Evolutionary conservation across 2,329 filamentous ascomycete genomes (phyloP).

Genomic region (Fusarium sp.): DNA sequence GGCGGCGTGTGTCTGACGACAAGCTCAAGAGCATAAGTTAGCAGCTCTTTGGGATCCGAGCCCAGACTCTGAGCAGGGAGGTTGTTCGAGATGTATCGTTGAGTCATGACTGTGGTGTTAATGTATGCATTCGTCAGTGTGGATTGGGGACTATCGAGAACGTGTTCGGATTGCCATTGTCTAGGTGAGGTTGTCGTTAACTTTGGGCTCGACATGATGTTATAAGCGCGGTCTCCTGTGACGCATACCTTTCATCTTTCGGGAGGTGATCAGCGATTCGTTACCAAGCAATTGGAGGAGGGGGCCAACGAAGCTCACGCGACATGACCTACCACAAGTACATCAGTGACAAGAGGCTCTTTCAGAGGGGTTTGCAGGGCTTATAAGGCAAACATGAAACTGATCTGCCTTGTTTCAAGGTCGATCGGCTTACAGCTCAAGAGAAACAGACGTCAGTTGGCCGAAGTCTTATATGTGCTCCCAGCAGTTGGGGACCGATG

Average conservation of each 20-base stretch:
- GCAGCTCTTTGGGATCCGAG: conserved; percentile 45
- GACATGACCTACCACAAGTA: conserved; percentile 30
- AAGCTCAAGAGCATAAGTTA: conserved; percentile 51
- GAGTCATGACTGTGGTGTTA: conserved; percentile 37
- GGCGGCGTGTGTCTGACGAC: conserved; percentile 54
- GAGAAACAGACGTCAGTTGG: conserved; percentile 15
- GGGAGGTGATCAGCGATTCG: conserved; percentile 33
- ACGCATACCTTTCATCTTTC: conserved; percentile 38
- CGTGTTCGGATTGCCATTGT: conserved; percentile 9
- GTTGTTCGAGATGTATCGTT: conserved; percentile 51
- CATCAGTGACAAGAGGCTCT: neutral
- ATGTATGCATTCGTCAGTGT: conserved; percentile 6
- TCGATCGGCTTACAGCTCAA: conserved; percentile 4
- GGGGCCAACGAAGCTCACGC: conserved; percentile 29
- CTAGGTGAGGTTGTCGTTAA: conserved; percentile 15
- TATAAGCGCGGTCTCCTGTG: conserved; percentile 33
- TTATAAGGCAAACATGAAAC: conserved; percentile 2
- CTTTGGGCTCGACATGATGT: conserved; percentile 22
- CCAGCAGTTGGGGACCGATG: conserved; percentile 28
- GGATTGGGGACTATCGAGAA: neutral
- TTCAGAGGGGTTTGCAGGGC: conserved; percentile 1
- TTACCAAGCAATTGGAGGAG: conserved; percentile 31
- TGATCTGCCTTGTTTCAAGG: conserved; percentile 21
- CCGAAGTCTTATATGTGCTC: conserved; percentile 11
- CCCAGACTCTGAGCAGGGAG: conserved; percentile 47